Evolutionary conservation across 768 basidiomycete genomes (phyloP).

Genomic region (Cystobasidiopsis lactophilus): DNA sequence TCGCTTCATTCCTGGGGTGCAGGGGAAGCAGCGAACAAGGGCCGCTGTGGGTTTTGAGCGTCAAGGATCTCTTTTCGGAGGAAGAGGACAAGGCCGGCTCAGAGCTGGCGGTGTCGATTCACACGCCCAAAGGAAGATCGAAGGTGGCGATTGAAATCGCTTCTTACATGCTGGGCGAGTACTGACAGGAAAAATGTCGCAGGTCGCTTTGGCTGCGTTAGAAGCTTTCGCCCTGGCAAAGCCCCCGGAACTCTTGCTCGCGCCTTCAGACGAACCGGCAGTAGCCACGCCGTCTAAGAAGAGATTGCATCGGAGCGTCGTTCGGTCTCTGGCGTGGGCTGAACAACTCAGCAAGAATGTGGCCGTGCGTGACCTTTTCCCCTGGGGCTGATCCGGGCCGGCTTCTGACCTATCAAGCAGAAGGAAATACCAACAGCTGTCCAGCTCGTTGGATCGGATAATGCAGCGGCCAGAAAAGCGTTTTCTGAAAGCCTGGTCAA

Average conservation of each 20-base stretch:
- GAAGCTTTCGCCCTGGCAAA: constrained; percentile 1
- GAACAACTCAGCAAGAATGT: neutral
- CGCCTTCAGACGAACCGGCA: constrained; percentile 11
- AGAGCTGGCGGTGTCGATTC: neutral
- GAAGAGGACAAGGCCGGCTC: neutral
- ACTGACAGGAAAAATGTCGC: neutral
- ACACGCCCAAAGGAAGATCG: neutral
- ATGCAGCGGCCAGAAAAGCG: constrained; percentile 36
- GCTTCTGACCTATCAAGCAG: neutral
- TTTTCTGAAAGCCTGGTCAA: constrained; percentile 43
- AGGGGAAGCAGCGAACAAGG: neutral
- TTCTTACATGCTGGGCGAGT: too few species aligned
- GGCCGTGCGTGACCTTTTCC: too few species aligned
- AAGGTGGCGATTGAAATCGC: constrained; percentile 5
- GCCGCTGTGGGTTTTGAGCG: neutral
- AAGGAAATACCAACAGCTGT: constrained; percentile 28
- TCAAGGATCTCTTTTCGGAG: neutral
- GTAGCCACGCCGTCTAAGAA: neutral
- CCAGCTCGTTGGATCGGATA: constrained; percentile 44
- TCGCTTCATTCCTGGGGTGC: constrained; percentile 3
- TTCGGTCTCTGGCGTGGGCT: constrained; percentile 7
- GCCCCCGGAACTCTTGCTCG: constrained; percentile 13
- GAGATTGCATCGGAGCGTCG: constrained; percentile 9
- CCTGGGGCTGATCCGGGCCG: too few species aligned
- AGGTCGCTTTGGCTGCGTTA: constrained; percentile 8